A percentile compares a stretch with the other conserved stretches of the same genome.
Evolutionary conservation across 2,329 filamentous ascomycete species (phyloP).

Genomic region (Ophiocordyceps unilateralis): DNA sequence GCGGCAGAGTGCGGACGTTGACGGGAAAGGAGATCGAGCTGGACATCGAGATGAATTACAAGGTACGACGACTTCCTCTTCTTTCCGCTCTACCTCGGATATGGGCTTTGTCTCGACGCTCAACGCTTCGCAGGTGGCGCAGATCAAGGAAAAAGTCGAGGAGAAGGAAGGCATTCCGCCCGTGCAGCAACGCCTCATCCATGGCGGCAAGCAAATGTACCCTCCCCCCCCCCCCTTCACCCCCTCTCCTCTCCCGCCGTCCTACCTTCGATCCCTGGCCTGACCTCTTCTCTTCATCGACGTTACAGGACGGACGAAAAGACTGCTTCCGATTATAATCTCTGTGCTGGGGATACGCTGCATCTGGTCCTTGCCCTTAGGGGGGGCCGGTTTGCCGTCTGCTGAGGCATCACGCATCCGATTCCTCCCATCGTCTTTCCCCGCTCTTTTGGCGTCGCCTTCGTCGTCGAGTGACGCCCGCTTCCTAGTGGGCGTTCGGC

Average conservation of each 20-base stretch:
- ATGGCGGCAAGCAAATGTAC: constrained; percentile 95
- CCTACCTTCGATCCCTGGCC: not conserved
- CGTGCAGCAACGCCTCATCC: constrained; percentile 90
- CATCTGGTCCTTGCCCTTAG: constrained; percentile 73
- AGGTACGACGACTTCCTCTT: constrained; percentile 37
- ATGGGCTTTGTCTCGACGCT: not conserved
- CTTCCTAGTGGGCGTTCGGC: no score
- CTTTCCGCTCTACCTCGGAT: not conserved
- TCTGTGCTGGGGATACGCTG: constrained; percentile 82
- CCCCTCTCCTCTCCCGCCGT: not conserved
- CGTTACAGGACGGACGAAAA: constrained; percentile 77
- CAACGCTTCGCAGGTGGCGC: constrained; percentile 46
- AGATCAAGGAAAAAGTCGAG: constrained; percentile 98
- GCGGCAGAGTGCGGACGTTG: constrained; percentile 73
- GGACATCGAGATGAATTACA: constrained; percentile 88
- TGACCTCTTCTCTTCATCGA: not conserved
- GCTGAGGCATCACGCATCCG: not conserved
- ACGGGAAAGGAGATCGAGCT: constrained; percentile 99
- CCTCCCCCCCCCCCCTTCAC: constrained; percentile 8
- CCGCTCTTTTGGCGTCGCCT: not conserved
- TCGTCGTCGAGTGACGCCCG: no score
- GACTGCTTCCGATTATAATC: constrained; percentile 74
- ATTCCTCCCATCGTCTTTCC: not conserved
- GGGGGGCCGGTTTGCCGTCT: not conserved
- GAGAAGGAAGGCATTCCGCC: constrained; percentile 98